phyloP scores from a whole-genome alignment of 192 early-diverging fungal species.

The Thamnidium elegans region DNA sequence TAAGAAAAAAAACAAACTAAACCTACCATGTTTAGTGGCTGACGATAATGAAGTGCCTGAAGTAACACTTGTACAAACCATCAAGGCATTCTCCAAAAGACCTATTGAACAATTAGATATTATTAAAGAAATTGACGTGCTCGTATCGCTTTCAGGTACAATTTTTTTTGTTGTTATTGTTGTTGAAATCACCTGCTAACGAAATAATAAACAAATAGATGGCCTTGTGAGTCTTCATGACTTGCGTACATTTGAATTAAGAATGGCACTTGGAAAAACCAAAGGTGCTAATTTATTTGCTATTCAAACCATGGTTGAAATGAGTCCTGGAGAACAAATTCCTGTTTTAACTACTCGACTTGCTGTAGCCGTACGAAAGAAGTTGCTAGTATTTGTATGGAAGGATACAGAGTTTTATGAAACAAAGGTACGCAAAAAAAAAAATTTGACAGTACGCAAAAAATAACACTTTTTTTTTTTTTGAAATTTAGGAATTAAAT shows the following conservation, averaged over 20 bases:
- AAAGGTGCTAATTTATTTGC: constrained; percentile 76
- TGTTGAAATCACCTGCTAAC: neutral
- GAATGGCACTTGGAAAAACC: constrained; percentile 66
- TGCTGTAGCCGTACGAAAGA: constrained; percentile 70
- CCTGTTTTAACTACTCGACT: constrained; percentile 70
- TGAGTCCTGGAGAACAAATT: constrained; percentile 53
- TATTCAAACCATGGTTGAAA: constrained; percentile 67
- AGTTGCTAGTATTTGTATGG: constrained; percentile 73
- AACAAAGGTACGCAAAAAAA: constrained; percentile 23
- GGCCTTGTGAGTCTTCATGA: constrained; percentile 71
- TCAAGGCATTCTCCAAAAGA: constrained; percentile 66
- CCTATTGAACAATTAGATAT: constrained; percentile 73
- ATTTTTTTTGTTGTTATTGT: too few relatives aligned
- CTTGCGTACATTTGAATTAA: constrained; percentile 63
- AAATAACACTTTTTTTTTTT: constrained; percentile 17
- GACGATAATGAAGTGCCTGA: constrained; percentile 48
- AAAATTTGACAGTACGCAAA: too few relatives aligned
- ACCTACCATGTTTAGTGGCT: constrained; percentile 23
- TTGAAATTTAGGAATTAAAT: constrained; percentile 57
- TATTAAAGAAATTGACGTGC: constrained; percentile 68
- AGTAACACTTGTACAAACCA: constrained; percentile 61
- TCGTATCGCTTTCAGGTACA: constrained; percentile 66
- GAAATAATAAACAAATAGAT: constrained; percentile 44
- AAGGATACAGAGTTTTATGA: constrained; percentile 68
- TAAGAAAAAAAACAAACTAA: too few relatives aligned